These are phyloP conservation scores for Penicillium salamii DNA, from an alignment of 495 filamentous ascomycete genomes.

Conservation along the genomic window DNA sequence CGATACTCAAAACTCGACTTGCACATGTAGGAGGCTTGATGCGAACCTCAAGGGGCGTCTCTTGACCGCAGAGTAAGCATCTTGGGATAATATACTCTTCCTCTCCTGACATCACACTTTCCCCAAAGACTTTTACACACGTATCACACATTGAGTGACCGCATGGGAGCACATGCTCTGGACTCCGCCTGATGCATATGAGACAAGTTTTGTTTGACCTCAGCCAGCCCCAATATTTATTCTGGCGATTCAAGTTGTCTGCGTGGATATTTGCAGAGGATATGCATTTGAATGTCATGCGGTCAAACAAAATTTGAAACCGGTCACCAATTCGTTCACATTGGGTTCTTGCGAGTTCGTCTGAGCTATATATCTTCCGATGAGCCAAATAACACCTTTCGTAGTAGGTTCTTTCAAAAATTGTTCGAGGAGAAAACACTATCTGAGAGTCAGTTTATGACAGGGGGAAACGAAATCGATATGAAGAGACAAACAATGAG, in stretches of 20 bases:
- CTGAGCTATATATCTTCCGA: conserved; percentile 8
- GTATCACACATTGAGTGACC: conserved; percentile 28
- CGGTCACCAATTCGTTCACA: conserved; percentile 1
- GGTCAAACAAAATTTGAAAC: conserved; percentile 2
- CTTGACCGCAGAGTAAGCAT: conserved; percentile 10
- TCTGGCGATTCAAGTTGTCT: background rate
- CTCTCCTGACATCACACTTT: conserved; percentile 1
- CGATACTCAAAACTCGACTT: conserved; percentile 25
- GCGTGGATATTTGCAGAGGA: conserved; percentile 3
- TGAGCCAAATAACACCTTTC: conserved; percentile 11
- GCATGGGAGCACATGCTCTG: conserved; percentile 27
- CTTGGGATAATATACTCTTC: conserved; percentile 5
- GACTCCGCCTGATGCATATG: conserved; percentile 16
- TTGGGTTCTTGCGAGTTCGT: conserved; percentile 2
- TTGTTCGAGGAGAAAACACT: conserved; percentile 16
- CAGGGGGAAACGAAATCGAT: background rate
- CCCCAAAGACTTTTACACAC: conserved; percentile 21
- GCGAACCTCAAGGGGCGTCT: conserved; percentile 3
- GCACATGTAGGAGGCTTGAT: conserved; percentile 28
- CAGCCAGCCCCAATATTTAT: conserved; percentile 3
- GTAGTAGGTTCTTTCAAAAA: conserved; percentile 19
- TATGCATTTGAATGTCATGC: background rate
- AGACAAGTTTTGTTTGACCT: conserved; percentile 10
- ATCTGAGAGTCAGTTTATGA: background rate
- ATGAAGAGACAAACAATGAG: conserved; percentile 21